A percentile compares a stretch with the other conserved stretches of the same genome.
These are phyloP conservation scores for Sporisorium scitamineum DNA, from an alignment of 1,284 basidiomycete species.

Conservation along the genomic window DNA sequence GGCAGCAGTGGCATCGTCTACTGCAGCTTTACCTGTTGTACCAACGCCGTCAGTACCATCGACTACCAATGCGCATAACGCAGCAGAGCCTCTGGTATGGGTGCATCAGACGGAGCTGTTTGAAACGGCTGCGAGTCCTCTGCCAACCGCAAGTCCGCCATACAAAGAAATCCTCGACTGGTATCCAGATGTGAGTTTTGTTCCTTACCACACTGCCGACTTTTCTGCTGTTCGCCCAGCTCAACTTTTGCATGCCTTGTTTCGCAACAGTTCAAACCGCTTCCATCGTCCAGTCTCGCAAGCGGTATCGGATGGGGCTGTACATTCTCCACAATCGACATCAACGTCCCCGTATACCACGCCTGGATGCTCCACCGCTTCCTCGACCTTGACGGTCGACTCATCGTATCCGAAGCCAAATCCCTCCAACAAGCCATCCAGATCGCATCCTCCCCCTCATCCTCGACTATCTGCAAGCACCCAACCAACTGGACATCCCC, in stretches of 20 bases:
- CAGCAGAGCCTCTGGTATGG: conserved; percentile 50
- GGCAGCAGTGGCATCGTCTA: not conserved
- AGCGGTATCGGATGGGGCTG: conserved; percentile 34
- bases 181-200: conserved; percentile 56
- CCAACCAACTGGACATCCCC: not conserved
- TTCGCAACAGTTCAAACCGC: conserved; percentile 26
- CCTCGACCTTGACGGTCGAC: conserved; percentile 46
- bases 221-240: no score
- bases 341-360: conserved; percentile 61
- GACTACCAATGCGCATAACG: not conserved
- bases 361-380: conserved; percentile 44
- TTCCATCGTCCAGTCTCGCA: conserved; percentile 22
- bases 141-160: not conserved
- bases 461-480: not conserved
- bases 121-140: not conserved
- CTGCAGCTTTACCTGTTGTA: not conserved
- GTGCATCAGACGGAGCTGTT: conserved; percentile 60
- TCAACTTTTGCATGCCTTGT: no score
- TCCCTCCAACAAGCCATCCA: conserved; percentile 18
- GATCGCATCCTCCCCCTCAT: not conserved
- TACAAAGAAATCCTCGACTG: conserved; percentile 49
- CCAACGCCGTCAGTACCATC: not conserved
- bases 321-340: conserved; percentile 54
- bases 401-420: conserved; percentile 23
- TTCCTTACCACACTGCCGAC: not conserved